Evolutionary conservation across 306 rosid genomes (phyloP).

Genomic region (Delonix regia): DNA sequence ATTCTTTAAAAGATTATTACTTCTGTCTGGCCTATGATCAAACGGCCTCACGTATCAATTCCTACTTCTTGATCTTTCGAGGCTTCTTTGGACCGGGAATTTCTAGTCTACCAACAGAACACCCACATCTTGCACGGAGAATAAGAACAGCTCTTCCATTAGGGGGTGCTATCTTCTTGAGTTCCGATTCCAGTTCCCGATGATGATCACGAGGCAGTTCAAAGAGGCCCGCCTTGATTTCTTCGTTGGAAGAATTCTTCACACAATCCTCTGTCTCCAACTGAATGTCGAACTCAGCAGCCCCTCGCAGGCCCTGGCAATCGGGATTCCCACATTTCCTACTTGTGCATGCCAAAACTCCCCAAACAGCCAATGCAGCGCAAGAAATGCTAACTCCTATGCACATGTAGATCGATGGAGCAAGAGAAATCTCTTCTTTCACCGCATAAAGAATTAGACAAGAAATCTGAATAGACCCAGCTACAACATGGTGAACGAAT

Average conservation of each 20-base stretch:
- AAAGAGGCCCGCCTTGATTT: slow-evolving; percentile 72
- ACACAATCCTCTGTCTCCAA: slow-evolving; percentile 95
- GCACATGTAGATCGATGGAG: slow-evolving; percentile 74
- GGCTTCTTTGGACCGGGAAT: slow-evolving; percentile 83
- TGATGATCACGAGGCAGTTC: slow-evolving; percentile 91
- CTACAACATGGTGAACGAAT: slow-evolving; percentile 49
- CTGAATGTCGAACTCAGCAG: slow-evolving; percentile 93
- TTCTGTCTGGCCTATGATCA: slow-evolving; percentile 43
- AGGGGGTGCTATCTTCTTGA: slow-evolving; percentile 96
- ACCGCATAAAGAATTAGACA: slow-evolving; percentile 46
- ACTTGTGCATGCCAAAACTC: slow-evolving; percentile 59
- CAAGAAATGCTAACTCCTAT: slow-evolving; percentile 60
- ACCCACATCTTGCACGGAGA: slow-evolving; percentile 88
- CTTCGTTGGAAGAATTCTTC: slow-evolving; percentile 69
- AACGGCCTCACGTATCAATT: slow-evolving; percentile 7
- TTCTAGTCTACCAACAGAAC: slow-evolving; percentile 95
- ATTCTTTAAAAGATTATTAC: slow-evolving; percentile 16
- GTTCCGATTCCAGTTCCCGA: slow-evolving; percentile 85
- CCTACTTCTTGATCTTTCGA: slow-evolving; percentile 88
- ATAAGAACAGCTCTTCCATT: slow-evolving; percentile 92
- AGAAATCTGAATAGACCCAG: slow-evolving; percentile 41
- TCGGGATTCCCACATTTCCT: slow-evolving; percentile 80
- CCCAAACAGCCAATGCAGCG: slow-evolving; percentile 81
- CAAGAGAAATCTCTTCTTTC: slow-evolving; percentile 68
- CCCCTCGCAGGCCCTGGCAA: slow-evolving; percentile 80